These are phyloP conservation scores for Trichoderma gracile DNA, from an alignment of 2,329 filamentous ascomycete species.

Conservation along the genomic window DNA sequence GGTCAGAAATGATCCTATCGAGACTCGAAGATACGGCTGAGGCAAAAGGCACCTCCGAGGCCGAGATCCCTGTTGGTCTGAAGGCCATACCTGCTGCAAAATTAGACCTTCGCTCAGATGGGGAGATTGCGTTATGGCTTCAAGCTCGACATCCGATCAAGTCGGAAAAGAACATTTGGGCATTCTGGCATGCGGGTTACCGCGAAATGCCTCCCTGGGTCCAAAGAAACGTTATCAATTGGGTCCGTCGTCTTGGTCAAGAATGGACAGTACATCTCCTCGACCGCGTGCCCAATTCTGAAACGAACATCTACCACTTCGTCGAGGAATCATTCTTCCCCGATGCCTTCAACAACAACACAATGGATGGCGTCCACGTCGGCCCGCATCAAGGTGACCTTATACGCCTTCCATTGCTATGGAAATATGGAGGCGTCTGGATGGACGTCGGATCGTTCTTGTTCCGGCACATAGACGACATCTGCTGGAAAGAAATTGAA, in stretches of 20 bases:
- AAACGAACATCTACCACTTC: constrained; percentile 41
- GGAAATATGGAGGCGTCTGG: constrained; percentile 46
- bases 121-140: constrained; percentile 38
- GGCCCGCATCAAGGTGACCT: constrained; percentile 51
- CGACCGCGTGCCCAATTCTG: constrained; percentile 40
- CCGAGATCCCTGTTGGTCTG: not conserved
- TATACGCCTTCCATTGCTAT: constrained; percentile 45
- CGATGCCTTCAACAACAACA: constrained; percentile 44
- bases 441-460: constrained; percentile 48
- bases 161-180: constrained; percentile 47
- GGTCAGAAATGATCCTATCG: not conserved
- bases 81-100: constrained; percentile 16
- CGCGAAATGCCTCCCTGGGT: constrained; percentile 38
- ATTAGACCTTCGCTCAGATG: constrained; percentile 35
- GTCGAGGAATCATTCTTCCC: constrained; percentile 41
- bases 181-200: constrained; percentile 45
- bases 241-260: constrained; percentile 39
- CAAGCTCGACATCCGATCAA: constrained; percentile 35
- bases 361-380: constrained; percentile 46
- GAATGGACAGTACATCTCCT: constrained; percentile 45
- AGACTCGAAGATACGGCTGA: not conserved
- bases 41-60: not conserved
- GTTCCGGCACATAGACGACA: constrained; percentile 43
- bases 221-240: constrained; percentile 42
- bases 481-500: constrained; percentile 46